These are phyloP conservation scores for Dictyostelium purpureum DNA, from an alignment of 78 protist genomes.

Conservation along the genomic window DNA sequence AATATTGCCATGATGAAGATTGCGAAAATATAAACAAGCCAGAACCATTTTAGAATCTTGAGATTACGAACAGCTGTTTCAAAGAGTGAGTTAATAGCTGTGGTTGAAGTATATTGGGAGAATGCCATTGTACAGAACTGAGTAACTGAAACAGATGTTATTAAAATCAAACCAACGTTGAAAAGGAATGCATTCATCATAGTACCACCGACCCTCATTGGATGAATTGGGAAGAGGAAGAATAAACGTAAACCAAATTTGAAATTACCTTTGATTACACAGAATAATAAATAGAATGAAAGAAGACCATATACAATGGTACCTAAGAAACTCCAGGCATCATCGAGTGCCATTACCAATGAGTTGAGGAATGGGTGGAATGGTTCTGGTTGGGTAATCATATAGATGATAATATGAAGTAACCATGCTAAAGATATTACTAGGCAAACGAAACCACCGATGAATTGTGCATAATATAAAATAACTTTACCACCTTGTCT, in stretches of 20 bases:
- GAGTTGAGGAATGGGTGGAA: constrained; percentile 85
- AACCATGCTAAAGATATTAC: constrained; percentile 86
- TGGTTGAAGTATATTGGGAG: constrained; percentile 79
- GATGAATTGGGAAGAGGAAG: constrained; percentile 90
- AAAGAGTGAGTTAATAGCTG: constrained; percentile 79
- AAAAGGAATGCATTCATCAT: constrained; percentile 95
- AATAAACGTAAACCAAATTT: constrained; percentile 91
- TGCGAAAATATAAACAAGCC: constrained; percentile 67
- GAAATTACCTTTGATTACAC: constrained; percentile 88
- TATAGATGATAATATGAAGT: constrained; percentile 87
- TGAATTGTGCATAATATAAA: constrained; percentile 2
- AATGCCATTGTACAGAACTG: constrained; percentile 92
- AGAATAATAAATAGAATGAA: constrained; percentile 88
- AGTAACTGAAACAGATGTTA: constrained; percentile 85
- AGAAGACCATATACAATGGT: constrained; percentile 84
- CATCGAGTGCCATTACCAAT: constrained; percentile 79
- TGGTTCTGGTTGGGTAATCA: constrained; percentile 60
- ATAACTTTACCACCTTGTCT: constrained; percentile 85
- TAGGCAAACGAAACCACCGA: constrained; percentile 78
- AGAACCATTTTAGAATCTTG: constrained; percentile 71
- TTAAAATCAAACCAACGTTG: constrained; percentile 89
- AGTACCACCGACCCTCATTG: constrained; percentile 90
- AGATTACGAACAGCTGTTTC: constrained; percentile 38
- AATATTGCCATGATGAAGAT: constrained; percentile 45
- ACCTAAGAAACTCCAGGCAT: constrained; percentile 90